A percentile compares a stretch with the other conserved stretches of the same genome.
Evolutionary conservation across 1,139 yeast species (phyloP).

Genomic region (Groenewaldozyma sp.): DNA sequence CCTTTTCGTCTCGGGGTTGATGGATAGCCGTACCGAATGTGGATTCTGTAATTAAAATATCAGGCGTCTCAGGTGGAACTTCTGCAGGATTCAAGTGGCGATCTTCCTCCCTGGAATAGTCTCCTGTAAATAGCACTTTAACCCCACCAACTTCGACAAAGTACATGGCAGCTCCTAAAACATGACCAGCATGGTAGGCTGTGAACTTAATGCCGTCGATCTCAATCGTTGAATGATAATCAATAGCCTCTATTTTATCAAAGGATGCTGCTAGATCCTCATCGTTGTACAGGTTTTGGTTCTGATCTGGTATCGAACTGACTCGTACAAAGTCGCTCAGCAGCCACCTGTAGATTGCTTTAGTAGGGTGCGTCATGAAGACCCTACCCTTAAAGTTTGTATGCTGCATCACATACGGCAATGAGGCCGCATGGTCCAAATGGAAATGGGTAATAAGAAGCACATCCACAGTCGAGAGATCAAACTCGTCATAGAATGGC

Average conservation of each 20-base stretch:
- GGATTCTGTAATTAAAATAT: conserved; percentile 84
- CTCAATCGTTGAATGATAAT: conserved; percentile 91
- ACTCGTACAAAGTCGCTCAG: conserved; percentile 90
- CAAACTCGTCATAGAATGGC: conserved; percentile 94
- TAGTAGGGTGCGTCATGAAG: conserved; percentile 98
- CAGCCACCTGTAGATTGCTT: conserved; percentile 94
- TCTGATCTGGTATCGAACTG: conserved; percentile 45
- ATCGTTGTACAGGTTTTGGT: conserved; percentile 59
- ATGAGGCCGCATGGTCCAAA: conserved; percentile 93
- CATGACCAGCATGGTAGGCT: conserved; percentile 99
- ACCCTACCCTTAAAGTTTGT: conserved; percentile 91
- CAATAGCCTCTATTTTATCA: conserved; percentile 86
- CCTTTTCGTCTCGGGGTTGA: conserved; percentile 82
- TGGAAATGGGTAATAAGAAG: conserved; percentile 90
- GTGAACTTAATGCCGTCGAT: conserved; percentile 92
- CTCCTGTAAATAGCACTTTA: conserved; percentile 87
- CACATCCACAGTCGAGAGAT: conserved; percentile 76
- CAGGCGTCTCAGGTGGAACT: conserved; percentile 83
- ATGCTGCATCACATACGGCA: conserved; percentile 97
- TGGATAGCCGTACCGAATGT: conserved; percentile 98
- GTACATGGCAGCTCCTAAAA: conserved; percentile 96
- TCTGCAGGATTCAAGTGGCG: conserved; percentile 94
- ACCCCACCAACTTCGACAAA: conserved; percentile 91
- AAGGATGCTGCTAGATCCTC: conserved; percentile 84
- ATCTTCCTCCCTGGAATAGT: conserved; percentile 90